phyloP scores from a whole-genome alignment of 805 yeast species.

The Sugiyamaella chiloensis region DNA sequence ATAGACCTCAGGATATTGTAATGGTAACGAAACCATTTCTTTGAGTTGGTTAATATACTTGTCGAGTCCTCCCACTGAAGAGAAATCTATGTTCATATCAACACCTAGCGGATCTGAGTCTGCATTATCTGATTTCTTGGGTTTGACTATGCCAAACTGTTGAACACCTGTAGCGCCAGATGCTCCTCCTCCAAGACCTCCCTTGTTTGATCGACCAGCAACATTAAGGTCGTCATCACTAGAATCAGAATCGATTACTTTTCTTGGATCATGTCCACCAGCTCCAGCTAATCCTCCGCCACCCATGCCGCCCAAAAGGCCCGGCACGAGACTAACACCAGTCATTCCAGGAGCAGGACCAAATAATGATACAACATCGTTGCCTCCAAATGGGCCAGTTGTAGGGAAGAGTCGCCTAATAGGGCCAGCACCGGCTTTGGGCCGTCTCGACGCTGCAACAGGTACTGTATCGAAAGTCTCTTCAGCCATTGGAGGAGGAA shows the following conservation, averaged over 20 bases:
- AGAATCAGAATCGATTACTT: conserved; percentile 40
- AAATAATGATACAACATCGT: conserved; percentile 82
- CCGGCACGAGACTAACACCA: conserved; percentile 24
- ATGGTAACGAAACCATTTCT: conserved; percentile 94
- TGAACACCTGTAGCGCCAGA: conserved; percentile 18
- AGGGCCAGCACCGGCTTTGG: conserved; percentile 29
- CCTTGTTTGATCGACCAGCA: conserved; percentile 8
- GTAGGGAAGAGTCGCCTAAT: conserved; percentile 82
- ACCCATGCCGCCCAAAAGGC: conserved; percentile 12
- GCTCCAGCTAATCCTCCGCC: no score
- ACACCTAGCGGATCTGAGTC: conserved; percentile 93
- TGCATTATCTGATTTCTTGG: conserved; percentile 45
- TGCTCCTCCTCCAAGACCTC: no score
- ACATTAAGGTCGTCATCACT: conserved; percentile 41
- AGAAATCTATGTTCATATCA: conserved; percentile 78
- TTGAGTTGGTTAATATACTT: conserved; percentile 87
- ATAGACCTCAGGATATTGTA: conserved; percentile 90
- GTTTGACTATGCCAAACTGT: conserved; percentile 21
- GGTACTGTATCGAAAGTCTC: conserved; percentile 34
- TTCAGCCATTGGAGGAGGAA: conserved; percentile 64
- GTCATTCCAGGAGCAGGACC: conserved; percentile 43
- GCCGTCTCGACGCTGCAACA: conserved; percentile 37
- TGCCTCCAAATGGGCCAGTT: conserved; percentile 97
- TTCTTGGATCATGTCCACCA: conserved; percentile 8
- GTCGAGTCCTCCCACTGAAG: conserved; percentile 87